Base-by-base conservation (phyloP, 768 basidiomycete species). In the Pisolithus microcarpus region DNA sequence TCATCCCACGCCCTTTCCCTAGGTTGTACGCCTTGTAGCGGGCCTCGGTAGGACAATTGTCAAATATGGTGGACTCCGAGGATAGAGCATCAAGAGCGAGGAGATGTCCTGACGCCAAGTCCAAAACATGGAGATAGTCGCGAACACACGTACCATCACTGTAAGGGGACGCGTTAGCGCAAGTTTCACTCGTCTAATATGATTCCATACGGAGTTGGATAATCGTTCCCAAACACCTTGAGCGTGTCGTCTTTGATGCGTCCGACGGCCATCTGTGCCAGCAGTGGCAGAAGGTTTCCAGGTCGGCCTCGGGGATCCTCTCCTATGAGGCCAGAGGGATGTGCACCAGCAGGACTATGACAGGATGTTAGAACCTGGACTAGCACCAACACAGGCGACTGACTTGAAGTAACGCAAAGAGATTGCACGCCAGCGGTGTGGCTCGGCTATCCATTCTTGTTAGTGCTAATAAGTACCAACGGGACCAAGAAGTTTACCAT, bases 101-200 rank as follows among this genome's bases (percentile, higher is more conserved):
- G 46, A 95, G 75, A 69, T 99, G 96, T 1, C 96, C 96, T 15
- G 82, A 75, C n/a, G 96, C 91, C 43, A 99, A 78, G 67, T 99
- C 96, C 65, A 97, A 80, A 54, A 99, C 81, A 61, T 93, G 91
- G 11, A 93, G 74, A 67, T 93, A 93, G 69, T 98, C 94, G 39
- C 94, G 85, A n/a, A 98, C 91, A 61, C 95, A 99, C 7, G 95
- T 97, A 8, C 95, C 95, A 63, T 98, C 95, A 36, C 89, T 90
- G 56, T 7, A 44, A 9, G 34, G 7, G 3, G 10, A 37, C 43
- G 23, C 24, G 48, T 61, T 34, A 54, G 42, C 30, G 21, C 19
- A 24, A 7, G 5, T 19, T 19, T 8, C 7, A 5, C 1, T 3
- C 0, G 1, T 16, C 24, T 16, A 18, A 30, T 7, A n/a, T 16